Base-by-base conservation (phyloP, 768 basidiomycete species). In the Mycena epipterygia region DNA sequence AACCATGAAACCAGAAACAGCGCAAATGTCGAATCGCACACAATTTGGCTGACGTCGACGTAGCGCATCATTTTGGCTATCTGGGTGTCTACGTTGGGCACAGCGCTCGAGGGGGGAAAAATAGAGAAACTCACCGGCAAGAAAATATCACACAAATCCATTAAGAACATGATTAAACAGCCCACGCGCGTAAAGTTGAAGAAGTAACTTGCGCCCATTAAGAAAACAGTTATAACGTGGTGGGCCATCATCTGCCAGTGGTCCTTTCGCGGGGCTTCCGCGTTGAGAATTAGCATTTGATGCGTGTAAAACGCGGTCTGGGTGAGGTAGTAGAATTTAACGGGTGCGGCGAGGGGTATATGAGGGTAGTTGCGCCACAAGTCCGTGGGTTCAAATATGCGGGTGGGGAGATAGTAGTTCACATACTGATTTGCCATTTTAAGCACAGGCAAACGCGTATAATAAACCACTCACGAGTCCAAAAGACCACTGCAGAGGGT, bases 191-290 rank as follows among this genome's bases (percentile, higher is more conserved):
- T 97, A 78, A 91, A 92, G 81, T 96, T 93, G 78, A 86, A 89
- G 69, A 87, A 86, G 82, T 98, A 99, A 80, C 94, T 96, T 44
- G 84, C 76, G 37, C 85, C 81, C 82, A 98, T 90, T 70, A 99
- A 89, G 56, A 86, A 77, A 69, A 96, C 87, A 16, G 96, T 97
- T 73, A 99, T 93, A 74, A 97, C 78, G 79, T 99, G 98, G 83
- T 99, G 98, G 29, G 91, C 84, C 89, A 98, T 93, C 97, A 98
- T 98, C 81, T 98, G 97, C 75, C 85, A 84, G 80, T 98, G 95
- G 80, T 99, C 98, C 79, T 95, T 96, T 65, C 98, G 87, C 63
- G 91, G 89, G 42, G 91, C 95, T 80, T 99, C 98, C 30, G 96
- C 92, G 80, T 98, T 95, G 79, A 99, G 88, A 67, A 97, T 91